Base-by-base conservation (phyloP, 1,139 yeast species). In the Magnusiomyces tetraspermus region DNA sequence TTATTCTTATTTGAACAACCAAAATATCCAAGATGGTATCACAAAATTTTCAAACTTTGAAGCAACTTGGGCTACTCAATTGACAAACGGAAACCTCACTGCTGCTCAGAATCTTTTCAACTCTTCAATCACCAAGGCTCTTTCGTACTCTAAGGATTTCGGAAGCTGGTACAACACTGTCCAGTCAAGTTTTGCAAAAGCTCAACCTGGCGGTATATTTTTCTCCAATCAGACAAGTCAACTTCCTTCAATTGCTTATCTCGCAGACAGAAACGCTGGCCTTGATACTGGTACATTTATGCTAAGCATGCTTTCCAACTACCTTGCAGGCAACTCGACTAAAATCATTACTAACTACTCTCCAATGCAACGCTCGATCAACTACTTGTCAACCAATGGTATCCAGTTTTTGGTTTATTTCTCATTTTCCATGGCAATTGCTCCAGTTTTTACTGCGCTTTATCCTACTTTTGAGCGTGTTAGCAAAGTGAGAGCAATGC, bases 391-490 rank as follows among this genome's bases (percentile, higher is more conserved):
- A 36, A 71, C 70, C 2, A 63, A 68, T 41, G 61, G 68, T 1
- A 58, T 68, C 11, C 69, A 68, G 54, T 69, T 68, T 56, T 60
- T 68, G 8, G 61, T 61, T 3, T 69, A 67, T 49, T 66, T 68
- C 54, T 67, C 69, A 2, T 57, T 69, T 28, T 61, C 71, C 4
- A 63, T 69, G 66, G 61, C 67, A 6, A 70, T 63, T 5, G 69
- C 64, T 22, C 71, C 71, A 15, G 71, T 72, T 1, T 66, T 69
- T 53, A 58, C 64, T 23, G 59, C 67, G 1, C 56, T 69, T 3
- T 69, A 69, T 51, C 72, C 72, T 2, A 69, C 72, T 1, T 64
- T 59, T 55, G 72, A 69, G 54, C 61, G 71, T 33, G 57, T 69
- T 11, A 59, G 65, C 44, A 61, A 63, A 45, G 71, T 69, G 10